These are phyloP conservation scores for Glebionis coronaria DNA, from an alignment of 129 eudicot genomes.

Conservation along the genomic window DNA sequence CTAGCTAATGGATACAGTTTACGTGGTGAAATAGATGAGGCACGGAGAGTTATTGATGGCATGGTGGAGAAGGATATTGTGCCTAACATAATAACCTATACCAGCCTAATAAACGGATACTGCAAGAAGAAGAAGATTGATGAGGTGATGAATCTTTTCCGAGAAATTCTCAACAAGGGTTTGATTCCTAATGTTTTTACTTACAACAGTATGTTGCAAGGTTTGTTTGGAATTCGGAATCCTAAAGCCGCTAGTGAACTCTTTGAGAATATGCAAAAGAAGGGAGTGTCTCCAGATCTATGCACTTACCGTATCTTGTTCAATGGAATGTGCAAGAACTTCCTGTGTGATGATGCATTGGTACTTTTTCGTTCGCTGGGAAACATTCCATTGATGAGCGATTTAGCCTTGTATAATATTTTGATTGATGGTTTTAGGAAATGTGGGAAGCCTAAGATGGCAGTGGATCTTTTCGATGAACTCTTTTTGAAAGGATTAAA, in stretches of 20 bases:
- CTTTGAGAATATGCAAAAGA: slow-evolving; percentile 21
- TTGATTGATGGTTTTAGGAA: no score
- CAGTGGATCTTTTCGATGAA: slow-evolving; percentile 16
- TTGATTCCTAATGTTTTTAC: slow-evolving; percentile 21
- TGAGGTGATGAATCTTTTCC: slow-evolving; percentile 28
- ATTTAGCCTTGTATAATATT: slow-evolving; percentile 21
- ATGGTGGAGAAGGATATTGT: slow-evolving; percentile 5
- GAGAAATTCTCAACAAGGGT: slow-evolving; percentile 21
- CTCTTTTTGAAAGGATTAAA: slow-evolving; percentile 19
- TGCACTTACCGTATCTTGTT: slow-evolving; percentile 21
- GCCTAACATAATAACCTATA: background rate
- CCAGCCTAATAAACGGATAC: slow-evolving; percentile 7
- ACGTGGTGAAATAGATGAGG: background rate
- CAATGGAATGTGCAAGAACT: background rate
- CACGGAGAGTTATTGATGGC: background rate
- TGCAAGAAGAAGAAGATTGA: slow-evolving; percentile 16
- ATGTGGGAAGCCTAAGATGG: background rate
- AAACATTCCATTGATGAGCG: slow-evolving; percentile 1
- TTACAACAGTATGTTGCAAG: slow-evolving; percentile 24
- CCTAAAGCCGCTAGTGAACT: slow-evolving; percentile 6
- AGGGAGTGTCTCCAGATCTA: slow-evolving; percentile 14
- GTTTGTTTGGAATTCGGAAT: slow-evolving; percentile 20
- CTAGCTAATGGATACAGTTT: background rate
- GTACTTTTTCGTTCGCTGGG: slow-evolving; percentile 21
- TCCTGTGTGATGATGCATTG: slow-evolving; percentile 19